Conservation (phyloP, 192 early-diverging fungal genomes). For the Coemansia asiatica region DNA sequence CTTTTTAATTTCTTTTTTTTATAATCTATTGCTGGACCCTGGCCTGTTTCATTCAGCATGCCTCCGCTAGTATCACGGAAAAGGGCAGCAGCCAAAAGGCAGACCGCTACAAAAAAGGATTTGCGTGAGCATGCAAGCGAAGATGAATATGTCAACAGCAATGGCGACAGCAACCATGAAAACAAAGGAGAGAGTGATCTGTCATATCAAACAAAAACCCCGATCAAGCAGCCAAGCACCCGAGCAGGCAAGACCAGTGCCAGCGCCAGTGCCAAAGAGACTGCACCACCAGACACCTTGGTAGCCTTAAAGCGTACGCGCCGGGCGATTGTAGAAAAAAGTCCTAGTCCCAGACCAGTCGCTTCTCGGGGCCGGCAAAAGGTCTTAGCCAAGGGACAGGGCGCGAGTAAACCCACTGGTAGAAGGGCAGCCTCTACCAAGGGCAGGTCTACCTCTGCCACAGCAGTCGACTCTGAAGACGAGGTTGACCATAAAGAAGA, state of each 20-base stretch:
- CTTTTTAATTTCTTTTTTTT: neutral
- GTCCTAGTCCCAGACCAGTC: neutral
- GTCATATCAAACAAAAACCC: neutral
- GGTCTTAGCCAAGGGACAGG: neutral
- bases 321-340: neutral
- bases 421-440: neutral
- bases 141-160: neutral
- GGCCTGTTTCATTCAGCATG: neutral
- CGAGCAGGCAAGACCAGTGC: neutral
- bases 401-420: neutral
- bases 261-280: neutral
- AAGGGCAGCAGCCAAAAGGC: neutral
- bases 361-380: neutral
- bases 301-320: neutral
- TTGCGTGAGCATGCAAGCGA: neutral
- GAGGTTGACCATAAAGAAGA: neutral
- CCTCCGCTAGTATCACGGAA: conserved; percentile 1
- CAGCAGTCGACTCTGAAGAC: neutral
- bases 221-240: neutral
- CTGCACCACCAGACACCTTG: conserved; percentile 2
- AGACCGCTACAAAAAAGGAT: neutral
- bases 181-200: neutral
- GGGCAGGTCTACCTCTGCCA: neutral
- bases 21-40: neutral
- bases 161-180: conserved; percentile 1